These are phyloP conservation scores for Bruguiera sexangula DNA, from an alignment of 345 rosid genomes.

Conservation along the genomic window DNA sequence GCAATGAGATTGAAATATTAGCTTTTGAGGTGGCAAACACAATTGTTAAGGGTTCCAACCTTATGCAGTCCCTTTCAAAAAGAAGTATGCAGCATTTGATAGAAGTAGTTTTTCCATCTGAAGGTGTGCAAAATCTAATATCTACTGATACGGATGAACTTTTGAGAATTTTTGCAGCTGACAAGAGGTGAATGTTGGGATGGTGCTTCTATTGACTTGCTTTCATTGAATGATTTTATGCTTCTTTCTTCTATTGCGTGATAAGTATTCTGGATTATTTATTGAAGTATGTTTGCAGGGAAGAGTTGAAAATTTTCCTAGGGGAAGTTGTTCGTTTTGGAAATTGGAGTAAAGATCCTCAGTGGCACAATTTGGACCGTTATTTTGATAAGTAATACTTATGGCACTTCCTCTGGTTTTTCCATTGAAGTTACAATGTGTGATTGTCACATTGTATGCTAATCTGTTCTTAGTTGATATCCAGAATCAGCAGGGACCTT, in stretches of 20 bases:
- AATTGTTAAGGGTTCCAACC: slow-evolving; percentile 82
- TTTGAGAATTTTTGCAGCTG: slow-evolving; percentile 72
- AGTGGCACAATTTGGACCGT: slow-evolving; percentile 94
- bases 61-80: slow-evolving; percentile 80
- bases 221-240: neutral
- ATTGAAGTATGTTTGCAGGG: slow-evolving; percentile 43
- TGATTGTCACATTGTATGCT: neutral
- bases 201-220: neutral
- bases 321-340: slow-evolving; percentile 99
- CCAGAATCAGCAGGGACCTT: slow-evolving; percentile 41
- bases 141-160: slow-evolving; percentile 79
- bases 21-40: slow-evolving; percentile 98
- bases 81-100: slow-evolving; percentile 64
- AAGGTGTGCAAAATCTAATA: slow-evolving; percentile 77
- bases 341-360: slow-evolving; percentile 94
- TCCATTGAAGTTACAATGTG: neutral
- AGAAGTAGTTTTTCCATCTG: slow-evolving; percentile 82
- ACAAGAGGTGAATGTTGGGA: slow-evolving; percentile 61
- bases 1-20: slow-evolving; percentile 70
- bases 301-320: slow-evolving; percentile 77
- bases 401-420: slow-evolving; percentile 14
- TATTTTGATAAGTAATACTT: slow-evolving; percentile 80
- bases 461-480: slow-evolving; percentile 37
- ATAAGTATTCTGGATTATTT: neutral
- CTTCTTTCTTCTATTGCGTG: neutral